Base-by-base conservation (phyloP, 306 rosid species). In the Dryas drummondii region DNA sequence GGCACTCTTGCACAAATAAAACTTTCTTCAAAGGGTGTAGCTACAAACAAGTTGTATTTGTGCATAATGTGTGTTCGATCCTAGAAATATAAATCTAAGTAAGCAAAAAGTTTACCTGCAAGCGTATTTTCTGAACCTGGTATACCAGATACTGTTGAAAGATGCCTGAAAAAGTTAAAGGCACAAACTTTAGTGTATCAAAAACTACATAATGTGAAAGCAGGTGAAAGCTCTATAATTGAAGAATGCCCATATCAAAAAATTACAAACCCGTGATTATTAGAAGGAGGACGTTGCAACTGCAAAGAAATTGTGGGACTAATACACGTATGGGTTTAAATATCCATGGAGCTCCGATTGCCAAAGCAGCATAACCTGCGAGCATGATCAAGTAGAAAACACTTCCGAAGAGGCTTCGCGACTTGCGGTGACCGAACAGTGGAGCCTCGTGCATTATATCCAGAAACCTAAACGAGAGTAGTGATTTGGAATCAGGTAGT, bases 361-460 rank as follows among this genome's bases (percentile, higher is more conserved):
- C 98, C 82, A 92, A 64, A 41, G 88, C 61, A 65, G 96, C 87
- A 81, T 89, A 96, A 68, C 88, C 97, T 73, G 83, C 91, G 76
- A 72, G 76, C 4, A 72, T 16, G 22, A 96, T 56, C 74, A 96
- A 96, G 85, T 90, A 96, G 76, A 96, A 74, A 32, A 96, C 82
- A 78, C 97, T 90, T 16, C 96, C 99, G 73, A 92, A 53, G 74
- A 90, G 84, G 82, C 90, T 89, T 16, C 96, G 86, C 8, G 99
- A 82, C 70, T 92, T 89, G 69, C 99, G 91, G 70, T 96, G 96
- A 63, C 98, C 98, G 26, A 96, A 89, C 13, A 92, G 75, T 13
- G 99, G 98, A 81, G 99, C 96, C 78, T 96, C 99, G 37, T 96
- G 98, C 65, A 96, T 83, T 81, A 96, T 96, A 76, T 96, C 98